These are phyloP conservation scores for Cryptococcus sp. DNA, from an alignment of 1,284 basidiomycete genomes.

Conservation along the genomic window DNA sequence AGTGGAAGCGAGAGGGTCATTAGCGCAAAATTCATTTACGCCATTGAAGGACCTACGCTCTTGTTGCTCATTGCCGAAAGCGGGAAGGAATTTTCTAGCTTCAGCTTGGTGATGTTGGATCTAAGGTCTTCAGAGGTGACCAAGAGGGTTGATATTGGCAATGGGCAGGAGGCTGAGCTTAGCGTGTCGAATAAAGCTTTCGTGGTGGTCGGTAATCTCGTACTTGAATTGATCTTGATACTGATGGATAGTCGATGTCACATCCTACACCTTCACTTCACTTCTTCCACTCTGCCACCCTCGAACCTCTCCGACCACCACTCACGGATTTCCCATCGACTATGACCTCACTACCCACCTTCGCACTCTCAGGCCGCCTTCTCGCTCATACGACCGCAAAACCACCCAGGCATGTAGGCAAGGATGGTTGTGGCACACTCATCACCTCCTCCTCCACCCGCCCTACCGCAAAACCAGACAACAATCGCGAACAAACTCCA, in stretches of 20 bases:
- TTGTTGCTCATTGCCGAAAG: neutral
- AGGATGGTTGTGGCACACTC: conserved; percentile 34
- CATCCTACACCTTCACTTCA: conserved; percentile 30
- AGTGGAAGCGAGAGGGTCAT: conserved; percentile 3
- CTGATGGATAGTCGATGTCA: conserved; percentile 15
- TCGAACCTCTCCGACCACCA: conserved; percentile 12
- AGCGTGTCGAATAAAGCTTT: conserved; percentile 17
- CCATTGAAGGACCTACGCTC: neutral
- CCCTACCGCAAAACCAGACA: neutral
- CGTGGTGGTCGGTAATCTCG: conserved; percentile 23
- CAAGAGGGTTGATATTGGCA: conserved; percentile 27
- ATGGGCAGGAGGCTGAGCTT: conserved; percentile 18
- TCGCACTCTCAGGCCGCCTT: conserved; percentile 32
- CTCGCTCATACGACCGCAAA: conserved; percentile 28
- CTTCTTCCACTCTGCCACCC: conserved; percentile 21
- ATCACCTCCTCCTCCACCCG: conserved; percentile 13
- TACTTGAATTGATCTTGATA: neutral
- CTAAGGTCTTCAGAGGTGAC: conserved; percentile 23
- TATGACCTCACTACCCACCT: conserved; percentile 20
- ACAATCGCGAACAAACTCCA: neutral
- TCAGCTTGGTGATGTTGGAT: conserved; percentile 19
- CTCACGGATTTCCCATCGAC: conserved; percentile 14
- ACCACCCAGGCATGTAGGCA: conserved; percentile 21
- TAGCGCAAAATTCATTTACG: conserved; percentile 1
- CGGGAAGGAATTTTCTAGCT: neutral